Evolutionary conservation across 257 asterid species (phyloP), one percentile per base, ranked within the genome.

Genomic region (Nicotiana otophora): DNA sequence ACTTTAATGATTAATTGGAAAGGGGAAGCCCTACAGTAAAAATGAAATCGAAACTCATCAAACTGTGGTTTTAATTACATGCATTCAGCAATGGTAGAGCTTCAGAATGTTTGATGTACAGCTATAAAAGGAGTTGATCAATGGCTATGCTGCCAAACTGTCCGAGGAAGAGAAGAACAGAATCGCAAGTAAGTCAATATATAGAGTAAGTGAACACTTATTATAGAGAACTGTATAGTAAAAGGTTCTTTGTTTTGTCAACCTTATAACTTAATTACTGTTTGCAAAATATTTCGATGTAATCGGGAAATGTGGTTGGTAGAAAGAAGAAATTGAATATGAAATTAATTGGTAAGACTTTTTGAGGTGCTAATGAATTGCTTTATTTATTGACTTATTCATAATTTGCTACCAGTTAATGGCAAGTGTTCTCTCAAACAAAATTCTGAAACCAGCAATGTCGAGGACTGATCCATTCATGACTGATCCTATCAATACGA

Each of bases 91-190:
- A 86, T 69, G 81, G 82, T 89, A 90, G 86, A 92, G 97, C 88
- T 90, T 92, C 91, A 92, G 89, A 80, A 93, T 92, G 78, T 90
- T 91, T 54, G 91, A 55, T 77, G 14, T 30, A 63, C 39, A 77
- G 81, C 65, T 77, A 77, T 31, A 77, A 20, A 81, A 88, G 88
- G 86, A 91, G 94, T 88, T 91, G 4, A 5, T 91, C 87, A 91
- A 91, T 76, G 92, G 94, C 75, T 91, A 89, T 55, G 94, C 84
- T 33, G 91, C 94, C 11, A 84, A 81, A 77, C 85, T 89, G 4
- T 84, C 90, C 2, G 86, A 87, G 54, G 87, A 89, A 31, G 91
- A 91, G 66, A 87, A 55, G 57, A 77, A 83, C 12, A 86, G 81
- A 80, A 83, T 89, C 57, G 85, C 90, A 12, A 80, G 94, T 91